phyloP scores from a whole-genome alignment of 2,329 filamentous ascomycete species.

The Pleoardoris graminearum region DNA sequence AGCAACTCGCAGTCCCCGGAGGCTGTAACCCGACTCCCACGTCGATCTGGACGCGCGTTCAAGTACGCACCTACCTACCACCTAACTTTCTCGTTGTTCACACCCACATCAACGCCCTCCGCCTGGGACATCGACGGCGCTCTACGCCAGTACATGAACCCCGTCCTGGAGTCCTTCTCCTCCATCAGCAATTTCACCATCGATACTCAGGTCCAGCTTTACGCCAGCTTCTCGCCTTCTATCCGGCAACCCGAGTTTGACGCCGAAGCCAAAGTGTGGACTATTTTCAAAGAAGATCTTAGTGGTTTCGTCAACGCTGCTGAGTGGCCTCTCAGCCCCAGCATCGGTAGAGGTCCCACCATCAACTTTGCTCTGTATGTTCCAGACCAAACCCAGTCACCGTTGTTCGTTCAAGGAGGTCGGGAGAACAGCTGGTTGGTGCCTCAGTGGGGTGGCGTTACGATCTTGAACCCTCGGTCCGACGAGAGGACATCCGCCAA shows the following conservation, averaged over 20 bases:
- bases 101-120: conserved; percentile 73
- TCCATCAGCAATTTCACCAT: conserved; percentile 94
- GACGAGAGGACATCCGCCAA: conserved; percentile 45
- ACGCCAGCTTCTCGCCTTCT: conserved; percentile 70
- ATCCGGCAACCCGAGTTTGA: conserved; percentile 62
- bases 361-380: conserved; percentile 96
- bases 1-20: conserved; percentile 57
- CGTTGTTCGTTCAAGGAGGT: conserved; percentile 62
- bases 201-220: conserved; percentile 93
- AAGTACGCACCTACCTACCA: conserved; percentile 95
- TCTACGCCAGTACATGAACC: conserved; percentile 77
- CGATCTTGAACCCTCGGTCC: conserved; percentile 64
- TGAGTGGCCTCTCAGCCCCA: conserved; percentile 94
- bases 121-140: conserved; percentile 90
- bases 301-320: conserved; percentile 96
- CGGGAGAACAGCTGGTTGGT: conserved; percentile 82
- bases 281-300: conserved; percentile 79
- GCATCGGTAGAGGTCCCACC: conserved; percentile 88
- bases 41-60: conserved; percentile 78
- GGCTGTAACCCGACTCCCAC: conserved; percentile 57
- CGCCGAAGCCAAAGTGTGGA: conserved; percentile 61
- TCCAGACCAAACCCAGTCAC: conserved; percentile 68
- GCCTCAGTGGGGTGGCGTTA: conserved; percentile 88
- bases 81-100: conserved; percentile 93
- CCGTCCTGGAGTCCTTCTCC: conserved; percentile 76